Percentiles rank a stretch among this genome's conserved stretches.
These are phyloP conservation scores for Calonectria fujianensis DNA, from an alignment of 2,329 filamentous ascomycete genomes.

Conservation along the genomic window DNA sequence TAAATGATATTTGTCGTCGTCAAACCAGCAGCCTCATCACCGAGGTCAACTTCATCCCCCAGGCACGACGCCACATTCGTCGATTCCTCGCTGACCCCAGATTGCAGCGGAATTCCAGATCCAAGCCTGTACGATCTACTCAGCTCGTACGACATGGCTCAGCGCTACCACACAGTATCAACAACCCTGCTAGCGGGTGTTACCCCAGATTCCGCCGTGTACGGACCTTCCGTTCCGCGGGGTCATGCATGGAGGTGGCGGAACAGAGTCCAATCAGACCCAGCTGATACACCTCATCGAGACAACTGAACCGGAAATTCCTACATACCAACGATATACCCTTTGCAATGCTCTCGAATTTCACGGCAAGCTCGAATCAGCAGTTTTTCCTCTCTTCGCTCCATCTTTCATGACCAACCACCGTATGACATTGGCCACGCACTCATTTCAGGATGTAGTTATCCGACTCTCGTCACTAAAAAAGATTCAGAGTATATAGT, in stretches of 20 bases:
- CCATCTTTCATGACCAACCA: neutral
- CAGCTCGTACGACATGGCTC: neutral
- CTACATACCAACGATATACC: neutral
- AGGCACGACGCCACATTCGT: neutral
- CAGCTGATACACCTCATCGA: neutral
- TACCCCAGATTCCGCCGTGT: neutral
- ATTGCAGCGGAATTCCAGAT: neutral
- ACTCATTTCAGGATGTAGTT: neutral
- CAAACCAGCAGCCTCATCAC: neutral
- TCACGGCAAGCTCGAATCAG: neutral
- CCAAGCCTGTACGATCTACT: neutral
- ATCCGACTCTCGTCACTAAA: neutral
- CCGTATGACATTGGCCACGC: neutral
- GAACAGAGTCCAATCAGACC: neutral
- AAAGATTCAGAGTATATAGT: neutral
- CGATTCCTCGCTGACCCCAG: neutral
- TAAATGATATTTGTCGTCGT: neutral
- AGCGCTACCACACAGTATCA: too few relatives aligned
- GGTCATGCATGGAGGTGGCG: neutral
- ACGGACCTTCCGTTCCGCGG: slow-evolving; percentile 19
- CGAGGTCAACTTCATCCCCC: neutral
- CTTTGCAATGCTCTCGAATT: neutral
- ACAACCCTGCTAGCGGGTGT: neutral
- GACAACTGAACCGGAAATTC: neutral
- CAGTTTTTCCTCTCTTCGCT: neutral